Conservation (phyloP, 768 basidiomycete species). For the Tephrocybe sp. region DNA sequence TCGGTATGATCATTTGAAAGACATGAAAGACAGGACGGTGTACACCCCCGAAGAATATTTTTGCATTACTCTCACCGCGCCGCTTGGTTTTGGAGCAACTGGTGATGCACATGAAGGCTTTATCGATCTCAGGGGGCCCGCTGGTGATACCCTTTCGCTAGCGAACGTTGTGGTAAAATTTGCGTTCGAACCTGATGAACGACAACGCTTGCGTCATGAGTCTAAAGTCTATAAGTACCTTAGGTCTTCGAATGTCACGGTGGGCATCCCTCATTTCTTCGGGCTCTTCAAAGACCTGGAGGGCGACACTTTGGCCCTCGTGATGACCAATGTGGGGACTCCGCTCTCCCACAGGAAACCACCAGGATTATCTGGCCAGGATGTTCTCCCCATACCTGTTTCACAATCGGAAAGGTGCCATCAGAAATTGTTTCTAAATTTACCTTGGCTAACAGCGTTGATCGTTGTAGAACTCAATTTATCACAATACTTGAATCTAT, state of each 20-base stretch:
- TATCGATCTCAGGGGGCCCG: constrained; percentile 1
- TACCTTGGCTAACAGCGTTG: no score
- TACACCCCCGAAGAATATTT: constrained; percentile 2
- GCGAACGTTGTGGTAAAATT: constrained; percentile 12
- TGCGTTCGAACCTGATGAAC: constrained; percentile 6
- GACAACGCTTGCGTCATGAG: constrained; percentile 15
- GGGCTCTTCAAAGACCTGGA: constrained; percentile 17
- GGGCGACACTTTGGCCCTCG: constrained; percentile 8
- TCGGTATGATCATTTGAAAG: background rate
- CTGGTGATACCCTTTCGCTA: background rate
- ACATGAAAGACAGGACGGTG: background rate
- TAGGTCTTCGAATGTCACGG: background rate
- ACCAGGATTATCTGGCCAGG: background rate
- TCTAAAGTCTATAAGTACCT: constrained; percentile 14
- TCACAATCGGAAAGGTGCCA: constrained; percentile 1
- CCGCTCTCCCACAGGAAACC: background rate
- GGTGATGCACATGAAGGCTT: constrained; percentile 7
- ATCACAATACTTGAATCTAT: constrained; percentile 15
- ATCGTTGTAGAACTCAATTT: constrained; percentile 1
- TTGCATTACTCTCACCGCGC: background rate
- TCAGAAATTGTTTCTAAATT: background rate
- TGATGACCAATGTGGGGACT: constrained; percentile 14
- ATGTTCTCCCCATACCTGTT: background rate
- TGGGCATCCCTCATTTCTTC: constrained; percentile 9
- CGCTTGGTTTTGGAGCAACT: constrained; percentile 5